These are phyloP conservation scores for Gaeumannomyces sp. DNA, from an alignment of 2,329 filamentous ascomycete genomes.

Conservation along the genomic window DNA sequence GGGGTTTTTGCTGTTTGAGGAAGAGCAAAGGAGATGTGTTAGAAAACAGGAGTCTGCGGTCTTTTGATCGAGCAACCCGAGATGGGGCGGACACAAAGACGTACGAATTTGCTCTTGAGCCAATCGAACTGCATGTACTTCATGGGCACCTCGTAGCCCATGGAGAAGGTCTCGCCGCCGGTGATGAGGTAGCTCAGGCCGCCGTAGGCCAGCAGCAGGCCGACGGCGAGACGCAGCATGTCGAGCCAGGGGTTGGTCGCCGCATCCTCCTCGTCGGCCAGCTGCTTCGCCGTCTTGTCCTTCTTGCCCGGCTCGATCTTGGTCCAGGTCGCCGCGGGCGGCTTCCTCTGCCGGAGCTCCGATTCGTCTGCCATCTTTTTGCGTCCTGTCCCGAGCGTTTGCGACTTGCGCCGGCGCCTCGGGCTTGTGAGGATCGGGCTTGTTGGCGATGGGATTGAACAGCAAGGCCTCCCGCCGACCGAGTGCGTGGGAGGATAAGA, in stretches of 20 bases:
- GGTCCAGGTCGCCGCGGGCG: constrained; percentile 5
- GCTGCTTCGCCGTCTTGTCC: constrained; percentile 22
- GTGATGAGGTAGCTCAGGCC: constrained; percentile 73
- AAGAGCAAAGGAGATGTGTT: background rate
- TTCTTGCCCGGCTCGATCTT: constrained; percentile 9
- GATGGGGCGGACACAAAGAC: background rate
- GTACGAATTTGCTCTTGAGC: constrained; percentile 58
- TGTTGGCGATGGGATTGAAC: background rate
- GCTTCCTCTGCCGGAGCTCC: constrained; percentile 9
- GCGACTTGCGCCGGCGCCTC: too few relatives aligned
- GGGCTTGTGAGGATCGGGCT: background rate
- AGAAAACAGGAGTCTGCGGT: background rate
- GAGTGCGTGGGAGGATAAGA: background rate
- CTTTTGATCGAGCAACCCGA: background rate
- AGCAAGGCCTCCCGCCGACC: background rate
- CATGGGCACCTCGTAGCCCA: constrained; percentile 56
- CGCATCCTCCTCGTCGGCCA: constrained; percentile 18
- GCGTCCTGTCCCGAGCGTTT: background rate
- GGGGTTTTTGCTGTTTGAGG: constrained; percentile 36
- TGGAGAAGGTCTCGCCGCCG: constrained; percentile 61
- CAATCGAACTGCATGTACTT: constrained; percentile 52
- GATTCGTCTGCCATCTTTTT: constrained; percentile 6
- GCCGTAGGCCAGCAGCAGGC: constrained; percentile 59
- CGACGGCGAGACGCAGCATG: constrained; percentile 61
- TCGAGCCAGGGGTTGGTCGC: constrained; percentile 50